Conservation (phyloP, 1,284 basidiomycete genomes). For the Lignosus rhinocerotis region DNA sequence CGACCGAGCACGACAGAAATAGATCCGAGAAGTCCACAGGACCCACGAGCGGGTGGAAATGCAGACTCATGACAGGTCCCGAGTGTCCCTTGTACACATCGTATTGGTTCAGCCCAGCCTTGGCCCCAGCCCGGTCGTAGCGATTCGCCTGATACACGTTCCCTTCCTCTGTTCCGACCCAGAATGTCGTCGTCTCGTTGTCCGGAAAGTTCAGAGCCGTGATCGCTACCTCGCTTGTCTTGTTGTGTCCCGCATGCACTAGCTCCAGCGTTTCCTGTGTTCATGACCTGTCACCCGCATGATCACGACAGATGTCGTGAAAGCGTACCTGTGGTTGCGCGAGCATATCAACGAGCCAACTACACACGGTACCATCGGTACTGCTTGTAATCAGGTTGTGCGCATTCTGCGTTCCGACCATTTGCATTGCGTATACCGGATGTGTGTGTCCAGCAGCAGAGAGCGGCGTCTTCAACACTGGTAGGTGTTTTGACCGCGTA, state of each 20-base stretch:
- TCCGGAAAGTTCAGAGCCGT: conserved; percentile 92
- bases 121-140: conserved; percentile 94
- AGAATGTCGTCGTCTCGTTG: conserved; percentile 94
- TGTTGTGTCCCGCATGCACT: conserved; percentile 84
- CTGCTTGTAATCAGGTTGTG: conserved; percentile 95
- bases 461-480: conserved; percentile 94
- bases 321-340: conserved; percentile 86
- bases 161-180: conserved; percentile 97
- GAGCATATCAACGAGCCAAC: conserved; percentile 98
- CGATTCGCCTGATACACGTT: conserved; percentile 94
- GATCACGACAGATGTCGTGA: neutral
- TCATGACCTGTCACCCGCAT: conserved; percentile 4
- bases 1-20: conserved; percentile 88
- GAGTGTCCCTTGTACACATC: conserved; percentile 93
- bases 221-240: conserved; percentile 94
- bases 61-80: conserved; percentile 89
- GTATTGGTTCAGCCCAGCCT: conserved; percentile 90
- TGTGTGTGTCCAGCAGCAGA: conserved; percentile 96
- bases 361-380: conserved; percentile 95
- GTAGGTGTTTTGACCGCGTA: conserved; percentile 93
- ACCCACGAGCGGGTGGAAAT: conserved; percentile 92
- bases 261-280: conserved; percentile 89
- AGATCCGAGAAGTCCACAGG: conserved; percentile 94
- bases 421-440: conserved; percentile 96
- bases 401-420: conserved; percentile 98